Evolutionary conservation across 2,329 filamentous ascomycete genomes (phyloP), one percentile per base, ranked within the genome.

Genomic region (Verticillium albo-atrum): DNA sequence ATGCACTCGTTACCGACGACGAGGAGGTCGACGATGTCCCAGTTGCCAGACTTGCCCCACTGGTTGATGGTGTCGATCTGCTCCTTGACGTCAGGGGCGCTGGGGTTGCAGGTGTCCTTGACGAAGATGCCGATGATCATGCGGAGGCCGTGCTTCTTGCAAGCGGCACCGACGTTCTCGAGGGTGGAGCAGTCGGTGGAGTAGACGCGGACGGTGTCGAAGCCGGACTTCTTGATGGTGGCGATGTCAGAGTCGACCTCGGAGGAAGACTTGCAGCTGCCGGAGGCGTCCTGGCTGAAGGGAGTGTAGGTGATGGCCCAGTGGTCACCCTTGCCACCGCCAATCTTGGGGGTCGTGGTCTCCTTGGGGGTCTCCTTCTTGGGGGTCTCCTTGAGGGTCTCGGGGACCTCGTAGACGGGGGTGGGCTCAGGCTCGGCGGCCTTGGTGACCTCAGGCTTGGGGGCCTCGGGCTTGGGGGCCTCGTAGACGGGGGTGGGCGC

Each of bases 1-100:
- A 97, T 79, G 67, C 90, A 88, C 83, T 98, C 94, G 82, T 98
- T 98, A 76, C 92, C 93, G 66, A 96, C 84, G 32, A 95, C 89
- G 65, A 96, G 80, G 68, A 96, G 85, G 71, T 89, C 84, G 66
- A 97, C 89, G 55, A 90, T 73, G 62, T 87, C 82, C 87, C 89
- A 96, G 74, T 90, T 76, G 20, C 42, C 42, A 4, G 42, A n/a
- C 58, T 59, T 50, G 63, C 77, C 84, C 87, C 92, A 97, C 61
- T 74, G 68, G 74, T 85, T 80, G 74, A 97, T 89, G 62, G 86
- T 84, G 32, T 82, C 76, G 62, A 97, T 82, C 82, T 98, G 93
- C 68, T 84, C 77, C 71, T 87, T 79, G 66, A 92, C 87, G 59
- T 83, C 85, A 60, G 83, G 78, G 70, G 78, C 78, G 66, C 71